Percentiles rank a stretch among this genome's conserved stretches.
Conservation (phyloP, 31 red algal genomes). For the Endocladia muricata region DNA sequence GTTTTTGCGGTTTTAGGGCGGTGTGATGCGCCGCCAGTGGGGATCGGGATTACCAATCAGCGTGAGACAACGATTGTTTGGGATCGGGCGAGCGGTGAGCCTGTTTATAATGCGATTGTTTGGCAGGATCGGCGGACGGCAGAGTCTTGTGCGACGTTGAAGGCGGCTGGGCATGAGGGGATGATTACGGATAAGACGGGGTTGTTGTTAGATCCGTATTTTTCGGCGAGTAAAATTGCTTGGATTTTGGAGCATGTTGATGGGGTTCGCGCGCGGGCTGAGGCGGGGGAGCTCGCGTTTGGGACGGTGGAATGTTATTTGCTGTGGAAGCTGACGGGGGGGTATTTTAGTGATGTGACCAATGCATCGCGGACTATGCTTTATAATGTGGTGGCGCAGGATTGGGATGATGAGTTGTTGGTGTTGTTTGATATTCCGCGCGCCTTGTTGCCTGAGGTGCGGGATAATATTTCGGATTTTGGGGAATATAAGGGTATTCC, state of each 20-base stretch:
- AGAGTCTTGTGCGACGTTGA: neutral
- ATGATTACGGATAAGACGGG: neutral
- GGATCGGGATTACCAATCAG: neutral
- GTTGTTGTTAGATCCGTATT: neutral
- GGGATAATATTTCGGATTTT: neutral
- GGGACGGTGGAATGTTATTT: conserved; percentile 32
- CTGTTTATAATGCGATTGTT: neutral
- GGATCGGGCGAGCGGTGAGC: neutral
- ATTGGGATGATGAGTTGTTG: conserved; percentile 19
- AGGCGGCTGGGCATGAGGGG: neutral
- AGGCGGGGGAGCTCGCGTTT: conserved; percentile 17
- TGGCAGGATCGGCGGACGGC: neutral
- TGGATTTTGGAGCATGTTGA: conserved; percentile 37
- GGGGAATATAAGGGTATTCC: neutral
- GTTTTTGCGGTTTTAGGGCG: neutral
- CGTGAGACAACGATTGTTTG: neutral
- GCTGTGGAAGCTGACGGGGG: conserved; percentile 34
- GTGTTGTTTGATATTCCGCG: conserved; percentile 15
- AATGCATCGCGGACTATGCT: conserved; percentile 31
- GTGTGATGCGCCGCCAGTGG: neutral
- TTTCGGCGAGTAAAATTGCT: conserved; percentile 6
- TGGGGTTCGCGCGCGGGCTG: conserved; percentile 1
- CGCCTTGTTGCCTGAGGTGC: conserved; percentile 15
- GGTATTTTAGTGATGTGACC: conserved; percentile 20
- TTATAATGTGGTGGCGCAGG: conserved; percentile 5